Conservation (phyloP, 2,329 filamentous ascomycete genomes). For the Ceratocystis huliohia region DNA sequence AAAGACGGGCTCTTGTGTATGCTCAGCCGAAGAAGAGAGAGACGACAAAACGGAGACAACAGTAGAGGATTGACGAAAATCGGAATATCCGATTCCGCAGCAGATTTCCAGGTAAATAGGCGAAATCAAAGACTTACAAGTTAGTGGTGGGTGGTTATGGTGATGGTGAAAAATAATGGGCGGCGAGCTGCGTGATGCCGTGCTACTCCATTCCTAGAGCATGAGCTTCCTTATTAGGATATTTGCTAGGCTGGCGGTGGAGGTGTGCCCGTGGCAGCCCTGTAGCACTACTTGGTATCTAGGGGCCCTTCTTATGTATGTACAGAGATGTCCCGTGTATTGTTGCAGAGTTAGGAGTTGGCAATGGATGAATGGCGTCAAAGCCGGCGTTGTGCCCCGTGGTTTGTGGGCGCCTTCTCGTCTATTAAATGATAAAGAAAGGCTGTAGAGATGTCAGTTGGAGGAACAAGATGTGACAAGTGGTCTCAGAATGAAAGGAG, state of each 20-base stretch:
- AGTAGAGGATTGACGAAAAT: not conserved
- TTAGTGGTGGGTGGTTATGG: not conserved
- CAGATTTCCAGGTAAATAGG: constrained; percentile 1
- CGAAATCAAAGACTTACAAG: constrained; percentile 7
- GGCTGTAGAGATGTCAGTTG: not conserved
- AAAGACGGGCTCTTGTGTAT: not conserved
- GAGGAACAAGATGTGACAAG: not conserved
- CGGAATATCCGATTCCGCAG: not conserved
- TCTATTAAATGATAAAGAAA: not conserved
- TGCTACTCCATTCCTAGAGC: constrained; percentile 5
- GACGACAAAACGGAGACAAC: not conserved
- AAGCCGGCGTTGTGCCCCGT: not conserved
- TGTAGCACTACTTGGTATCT: not conserved
- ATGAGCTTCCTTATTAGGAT: constrained; percentile 7
- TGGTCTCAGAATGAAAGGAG: not conserved
- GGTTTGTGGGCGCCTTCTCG: constrained; percentile 1
- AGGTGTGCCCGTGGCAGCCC: not conserved
- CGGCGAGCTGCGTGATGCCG: constrained; percentile 3
- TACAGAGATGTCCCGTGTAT: too few relatives aligned
- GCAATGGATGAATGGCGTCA: constrained; percentile 2
- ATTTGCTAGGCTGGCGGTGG: not conserved
- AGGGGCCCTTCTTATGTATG: too few relatives aligned
- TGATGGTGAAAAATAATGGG: not conserved
- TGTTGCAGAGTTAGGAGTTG: not conserved
- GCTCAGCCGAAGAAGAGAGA: not conserved